Conservation (phyloP, 2,329 filamentous ascomycete genomes). For the Simplicillium aogashimaense region DNA sequence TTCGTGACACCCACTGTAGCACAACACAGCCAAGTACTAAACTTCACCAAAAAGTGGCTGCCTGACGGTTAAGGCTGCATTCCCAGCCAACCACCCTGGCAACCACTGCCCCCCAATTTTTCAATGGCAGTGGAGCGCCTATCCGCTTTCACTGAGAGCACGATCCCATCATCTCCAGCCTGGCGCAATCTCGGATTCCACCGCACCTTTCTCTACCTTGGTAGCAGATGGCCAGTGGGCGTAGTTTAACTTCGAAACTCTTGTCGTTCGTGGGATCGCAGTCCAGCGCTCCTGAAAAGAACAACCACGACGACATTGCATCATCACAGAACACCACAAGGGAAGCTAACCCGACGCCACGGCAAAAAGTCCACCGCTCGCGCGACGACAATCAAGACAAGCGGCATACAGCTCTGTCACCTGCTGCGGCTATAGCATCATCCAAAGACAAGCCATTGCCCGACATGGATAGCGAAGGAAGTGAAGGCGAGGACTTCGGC, state of each 20-base stretch:
- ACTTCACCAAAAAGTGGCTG: too few species aligned
- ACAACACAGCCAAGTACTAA: too few species aligned
- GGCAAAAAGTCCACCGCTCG: not conserved
- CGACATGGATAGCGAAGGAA: slow-evolving; percentile 10
- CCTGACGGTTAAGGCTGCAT: too few species aligned
- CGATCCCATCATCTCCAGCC: slow-evolving; percentile 10
- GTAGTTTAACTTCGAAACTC: slow-evolving; percentile 19
- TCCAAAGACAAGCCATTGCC: slow-evolving; percentile 8
- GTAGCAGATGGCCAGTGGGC: slow-evolving; percentile 22
- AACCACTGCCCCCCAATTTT: too few species aligned
- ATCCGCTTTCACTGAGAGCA: not conserved
- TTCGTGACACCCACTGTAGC: too few species aligned
- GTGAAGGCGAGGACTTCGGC: slow-evolving; percentile 20
- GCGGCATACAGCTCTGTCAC: slow-evolving; percentile 1
- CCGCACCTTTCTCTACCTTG: slow-evolving; percentile 17
- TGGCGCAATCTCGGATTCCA: slow-evolving; percentile 9
- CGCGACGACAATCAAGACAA: not conserved
- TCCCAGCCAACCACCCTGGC: too few species aligned
- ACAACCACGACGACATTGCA: not conserved
- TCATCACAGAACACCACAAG: slow-evolving; percentile 8
- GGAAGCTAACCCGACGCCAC: slow-evolving; percentile 4
- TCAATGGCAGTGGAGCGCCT: too few species aligned
- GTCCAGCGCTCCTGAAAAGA: slow-evolving; percentile 14
- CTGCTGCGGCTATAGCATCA: not conserved
- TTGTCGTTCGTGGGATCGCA: slow-evolving; percentile 18